Evolutionary conservation across 345 rosid species (phyloP).

Genomic region (Kandelia obovata): DNA sequence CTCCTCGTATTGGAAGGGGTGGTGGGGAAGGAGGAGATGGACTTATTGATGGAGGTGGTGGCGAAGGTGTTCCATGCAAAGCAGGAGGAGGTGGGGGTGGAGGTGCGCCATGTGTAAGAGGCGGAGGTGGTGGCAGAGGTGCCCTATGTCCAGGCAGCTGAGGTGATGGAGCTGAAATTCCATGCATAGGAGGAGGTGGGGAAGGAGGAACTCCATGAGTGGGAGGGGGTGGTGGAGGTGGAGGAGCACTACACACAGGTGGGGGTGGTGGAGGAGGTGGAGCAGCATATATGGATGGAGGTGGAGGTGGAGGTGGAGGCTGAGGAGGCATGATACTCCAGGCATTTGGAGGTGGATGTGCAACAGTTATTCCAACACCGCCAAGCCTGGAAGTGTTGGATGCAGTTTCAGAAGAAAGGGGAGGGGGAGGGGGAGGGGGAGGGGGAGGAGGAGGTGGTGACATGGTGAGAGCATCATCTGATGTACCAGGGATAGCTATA

Average conservation of each 20-base stretch:
- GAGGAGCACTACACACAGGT: background rate
- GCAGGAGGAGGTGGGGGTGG: conserved; percentile 27
- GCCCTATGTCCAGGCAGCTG: conserved; percentile 20
- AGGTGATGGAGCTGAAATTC: conserved; percentile 23
- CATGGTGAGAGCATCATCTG: conserved; percentile 7
- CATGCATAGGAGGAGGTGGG: conserved; percentile 5
- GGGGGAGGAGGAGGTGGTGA: conserved; percentile 13
- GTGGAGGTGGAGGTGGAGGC: conserved; percentile 21
- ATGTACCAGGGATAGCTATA: background rate
- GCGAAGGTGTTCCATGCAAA: conserved; percentile 19
- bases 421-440: conserved; percentile 6
- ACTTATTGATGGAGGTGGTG: conserved; percentile 15
- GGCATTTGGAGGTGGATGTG: conserved; percentile 5
- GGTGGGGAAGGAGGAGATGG: conserved; percentile 10
- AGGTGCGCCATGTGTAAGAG: conserved; percentile 16
- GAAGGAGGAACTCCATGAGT: conserved; percentile 12
- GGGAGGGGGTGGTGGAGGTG: conserved; percentile 24
- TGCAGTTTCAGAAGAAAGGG: conserved; percentile 2
- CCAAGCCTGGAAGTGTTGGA: conserved; percentile 2
- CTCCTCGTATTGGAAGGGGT: conserved; percentile 11
- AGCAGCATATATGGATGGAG: conserved; percentile 15
- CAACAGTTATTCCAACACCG: background rate
- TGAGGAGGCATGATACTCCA: conserved; percentile 14
- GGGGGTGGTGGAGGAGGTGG: conserved; percentile 17
- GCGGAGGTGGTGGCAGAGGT: conserved; percentile 17